These are phyloP conservation scores for Colletotrichum sp. DNA, from an alignment of 2,329 filamentous ascomycete species.

Conservation along the genomic window DNA sequence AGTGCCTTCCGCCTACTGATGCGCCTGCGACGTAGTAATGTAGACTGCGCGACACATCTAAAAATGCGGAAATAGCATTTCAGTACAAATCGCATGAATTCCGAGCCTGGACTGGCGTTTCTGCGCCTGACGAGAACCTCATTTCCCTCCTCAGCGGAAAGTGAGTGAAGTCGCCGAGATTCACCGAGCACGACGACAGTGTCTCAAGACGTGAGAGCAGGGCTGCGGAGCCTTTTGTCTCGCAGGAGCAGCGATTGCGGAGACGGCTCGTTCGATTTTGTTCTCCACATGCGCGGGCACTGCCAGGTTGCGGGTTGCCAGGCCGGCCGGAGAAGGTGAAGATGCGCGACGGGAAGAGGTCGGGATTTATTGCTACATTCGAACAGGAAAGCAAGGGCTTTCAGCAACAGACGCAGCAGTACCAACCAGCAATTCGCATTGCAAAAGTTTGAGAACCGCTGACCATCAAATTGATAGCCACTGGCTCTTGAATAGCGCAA, in stretches of 20 bases:
- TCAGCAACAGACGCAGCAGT: background rate
- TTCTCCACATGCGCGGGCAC: background rate
- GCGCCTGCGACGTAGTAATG: background rate
- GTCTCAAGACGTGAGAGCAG: background rate
- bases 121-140: background rate
- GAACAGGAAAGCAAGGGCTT: background rate
- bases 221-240: background rate
- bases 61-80: background rate
- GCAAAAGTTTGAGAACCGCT: background rate
- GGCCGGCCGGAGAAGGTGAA: background rate
- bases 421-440: background rate
- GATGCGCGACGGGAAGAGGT: background rate
- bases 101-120: background rate
- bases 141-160: background rate
- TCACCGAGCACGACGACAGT: background rate
- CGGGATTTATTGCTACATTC: conserved; percentile 19
- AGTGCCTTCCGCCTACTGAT: background rate
- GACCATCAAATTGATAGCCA: background rate
- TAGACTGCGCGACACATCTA: background rate
- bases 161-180: conserved; percentile 1
- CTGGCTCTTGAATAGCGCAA: background rate
- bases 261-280: background rate
- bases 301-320: background rate
- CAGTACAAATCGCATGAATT: background rate
- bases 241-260: background rate